Evolutionary conservation across 2,329 filamentous ascomycete genomes (phyloP).

Genomic region (Pseudofabraea citricarpa): DNA sequence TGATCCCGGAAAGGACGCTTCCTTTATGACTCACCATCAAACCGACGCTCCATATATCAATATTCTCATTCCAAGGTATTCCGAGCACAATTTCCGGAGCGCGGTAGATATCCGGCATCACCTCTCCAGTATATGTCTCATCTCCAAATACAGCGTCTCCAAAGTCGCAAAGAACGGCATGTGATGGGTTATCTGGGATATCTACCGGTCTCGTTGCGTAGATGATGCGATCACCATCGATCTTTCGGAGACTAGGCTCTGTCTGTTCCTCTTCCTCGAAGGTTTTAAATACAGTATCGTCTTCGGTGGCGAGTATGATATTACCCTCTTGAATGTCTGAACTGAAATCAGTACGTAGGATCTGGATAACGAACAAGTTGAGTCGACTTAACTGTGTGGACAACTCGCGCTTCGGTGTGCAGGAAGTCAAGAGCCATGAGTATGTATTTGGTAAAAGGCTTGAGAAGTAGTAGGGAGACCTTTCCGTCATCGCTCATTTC

Average conservation of each 20-base stretch:
- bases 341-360: slow-evolving; percentile 2
- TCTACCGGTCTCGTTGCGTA: slow-evolving; percentile 21
- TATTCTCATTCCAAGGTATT: slow-evolving; percentile 14
- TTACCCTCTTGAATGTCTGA: slow-evolving; percentile 29
- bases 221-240: slow-evolving; percentile 20
- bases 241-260: slow-evolving; percentile 24
- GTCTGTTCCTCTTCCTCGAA: slow-evolving; percentile 19
- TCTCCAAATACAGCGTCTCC: slow-evolving; percentile 17
- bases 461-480: slow-evolving; percentile 13
- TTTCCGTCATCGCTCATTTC: slow-evolving; percentile 5
- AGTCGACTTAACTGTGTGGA: slow-evolving; percentile 19
- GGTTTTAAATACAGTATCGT: slow-evolving; percentile 22
- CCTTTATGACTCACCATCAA: slow-evolving; percentile 19
- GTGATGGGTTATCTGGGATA: slow-evolving; percentile 8
- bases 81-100: slow-evolving; percentile 19
- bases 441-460: slow-evolving; percentile 8
- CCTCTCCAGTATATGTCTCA: slow-evolving; percentile 10
- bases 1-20: background rate
- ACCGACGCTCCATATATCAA: slow-evolving; percentile 24
- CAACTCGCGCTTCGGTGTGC: slow-evolving; percentile 18
- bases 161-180: slow-evolving; percentile 23
- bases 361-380: slow-evolving; percentile 2
- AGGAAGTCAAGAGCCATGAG: slow-evolving; percentile 20
- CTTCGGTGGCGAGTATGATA: slow-evolving; percentile 25
- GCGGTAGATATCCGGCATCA: slow-evolving; percentile 20